Percentiles rank a stretch among this genome's conserved stretches.
Conservation (phyloP, 139 green algal genomes). For the Closterium sp. region DNA sequence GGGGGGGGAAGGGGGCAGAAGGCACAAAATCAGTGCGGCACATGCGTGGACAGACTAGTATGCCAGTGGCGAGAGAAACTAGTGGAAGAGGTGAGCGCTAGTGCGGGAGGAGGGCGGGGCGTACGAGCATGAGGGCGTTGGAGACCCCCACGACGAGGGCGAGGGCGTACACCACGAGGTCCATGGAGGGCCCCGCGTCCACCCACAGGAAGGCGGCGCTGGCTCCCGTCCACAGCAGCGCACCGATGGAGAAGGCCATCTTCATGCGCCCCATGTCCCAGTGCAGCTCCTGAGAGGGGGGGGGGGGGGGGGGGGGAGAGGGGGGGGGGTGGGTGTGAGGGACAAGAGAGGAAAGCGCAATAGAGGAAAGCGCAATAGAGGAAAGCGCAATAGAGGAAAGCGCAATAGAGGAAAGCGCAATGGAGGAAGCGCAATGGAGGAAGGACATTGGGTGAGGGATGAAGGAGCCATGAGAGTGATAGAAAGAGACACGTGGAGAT, state of each 20-base stretch:
- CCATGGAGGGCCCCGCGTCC: not conserved
- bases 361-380: too few relatives aligned
- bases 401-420: too few relatives aligned
- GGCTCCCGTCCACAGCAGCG: constrained; percentile 20
- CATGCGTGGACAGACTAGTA: not conserved
- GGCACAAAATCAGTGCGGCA: too few relatives aligned
- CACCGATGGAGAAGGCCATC: not conserved
- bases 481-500: not conserved
- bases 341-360: not conserved
- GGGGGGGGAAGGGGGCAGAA: not conserved
- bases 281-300: constrained; percentile 30
- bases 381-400: too few relatives aligned
- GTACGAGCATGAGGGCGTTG: constrained; percentile 42
- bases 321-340: not conserved
- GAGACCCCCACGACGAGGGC: not conserved
- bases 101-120: not conserved
- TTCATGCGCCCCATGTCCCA: constrained; percentile 20
- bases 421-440: too few relatives aligned
- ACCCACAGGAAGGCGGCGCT: not conserved
- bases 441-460: too few relatives aligned
- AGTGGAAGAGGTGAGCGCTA: not conserved
- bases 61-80: not conserved
- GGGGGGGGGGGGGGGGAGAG: too few relatives aligned
- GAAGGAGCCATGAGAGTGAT: too few relatives aligned
- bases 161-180: constrained; percentile 9